phyloP scores from a whole-genome alignment of 306 rosid genomes.

The Cucumis sativus region Cucumber_9930_V3 NC_026659.2:27261001-27261500 shows the following conservation, averaged over 20 bases:
- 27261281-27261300: neutral
- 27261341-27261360: neutral
- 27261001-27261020: slow-evolving; percentile 53
- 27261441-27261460: slow-evolving; percentile 7
- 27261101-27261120: neutral
- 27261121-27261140: no score
- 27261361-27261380: no score
- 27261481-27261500: neutral
- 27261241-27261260: neutral
- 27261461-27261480: neutral
- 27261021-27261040: slow-evolving; percentile 56
- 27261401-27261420: slow-evolving; percentile 2
- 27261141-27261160: neutral
- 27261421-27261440: slow-evolving; percentile 9
- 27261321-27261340: slow-evolving; percentile 4
- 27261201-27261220: neutral
- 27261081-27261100: slow-evolving; percentile 1
- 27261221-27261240: neutral
- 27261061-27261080: slow-evolving; percentile 6
- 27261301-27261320: neutral
- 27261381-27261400: neutral
- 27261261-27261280: slow-evolving; percentile 13
- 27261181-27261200: neutral
- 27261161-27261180: no score
- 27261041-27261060: slow-evolving; percentile 34